Conservation (phyloP, 805 yeast genomes). For the Barnettozyma salicaria region DNA sequence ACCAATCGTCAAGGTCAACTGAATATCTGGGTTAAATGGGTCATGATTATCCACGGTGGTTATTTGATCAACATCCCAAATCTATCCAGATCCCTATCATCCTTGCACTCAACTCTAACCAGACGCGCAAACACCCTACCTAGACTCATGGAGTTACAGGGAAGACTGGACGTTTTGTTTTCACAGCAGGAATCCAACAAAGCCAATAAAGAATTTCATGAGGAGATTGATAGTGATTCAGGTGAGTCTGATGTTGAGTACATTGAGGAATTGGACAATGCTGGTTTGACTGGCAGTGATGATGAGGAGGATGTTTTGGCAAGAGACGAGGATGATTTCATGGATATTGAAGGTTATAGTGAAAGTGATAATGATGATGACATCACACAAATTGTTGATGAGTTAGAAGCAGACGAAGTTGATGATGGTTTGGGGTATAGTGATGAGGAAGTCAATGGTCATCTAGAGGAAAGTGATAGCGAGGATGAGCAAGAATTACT, state of each 20-base stretch:
- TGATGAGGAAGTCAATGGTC: constrained; percentile 28
- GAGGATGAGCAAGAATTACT: constrained; percentile 23
- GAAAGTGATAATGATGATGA: constrained; percentile 28
- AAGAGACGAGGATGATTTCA: constrained; percentile 28
- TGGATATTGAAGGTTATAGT: constrained; percentile 20
- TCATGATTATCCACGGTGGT: constrained; percentile 78
- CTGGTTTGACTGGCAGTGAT: constrained; percentile 41
- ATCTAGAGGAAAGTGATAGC: constrained; percentile 15
- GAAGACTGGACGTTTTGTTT: constrained; percentile 65
- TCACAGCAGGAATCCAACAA: constrained; percentile 58
- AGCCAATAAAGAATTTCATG: constrained; percentile 32
- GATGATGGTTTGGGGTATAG: constrained; percentile 30
- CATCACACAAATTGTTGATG: constrained; percentile 30
- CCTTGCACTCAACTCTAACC: constrained; percentile 58
- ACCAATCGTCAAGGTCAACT: constrained; percentile 47
- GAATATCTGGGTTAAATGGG: constrained; percentile 82
- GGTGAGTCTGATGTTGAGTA: constrained; percentile 47
- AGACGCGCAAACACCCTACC: constrained; percentile 65
- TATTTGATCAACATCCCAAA: constrained; percentile 41
- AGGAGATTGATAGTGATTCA: constrained; percentile 33
- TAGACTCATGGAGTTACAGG: constrained; percentile 72
- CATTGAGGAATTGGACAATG: constrained; percentile 56
- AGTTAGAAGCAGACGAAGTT: constrained; percentile 23
- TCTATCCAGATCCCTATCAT: constrained; percentile 50
- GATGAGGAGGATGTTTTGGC: constrained; percentile 38